Evolutionary conservation across 305 asterid species (phyloP), one percentile per base, ranked within the genome.

Genomic region (Solanum hybrid): DNA sequence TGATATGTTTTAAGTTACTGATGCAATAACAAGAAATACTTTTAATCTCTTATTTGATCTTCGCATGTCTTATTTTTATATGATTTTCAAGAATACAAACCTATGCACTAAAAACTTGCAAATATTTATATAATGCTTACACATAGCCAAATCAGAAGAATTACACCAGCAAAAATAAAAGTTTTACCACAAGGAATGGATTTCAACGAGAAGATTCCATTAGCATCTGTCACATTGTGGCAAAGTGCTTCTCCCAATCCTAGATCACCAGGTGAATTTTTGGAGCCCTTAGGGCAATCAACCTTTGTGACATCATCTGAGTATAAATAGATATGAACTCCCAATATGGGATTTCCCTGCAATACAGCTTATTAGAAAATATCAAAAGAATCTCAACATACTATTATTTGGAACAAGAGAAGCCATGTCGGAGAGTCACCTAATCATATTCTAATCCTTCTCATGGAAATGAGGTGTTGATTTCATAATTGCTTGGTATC

Each of bases 301-400:
- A 97, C 92, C 93, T 95, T 96, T 88, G 84, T 87, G 89, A 94
- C 95, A 93, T 96, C 97, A 90, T 96, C 99, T 3, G 99, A 96
- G 92, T 96, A 95, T 61, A 97, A 95, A 92, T 94, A 97, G 90
- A 97, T 88, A 89, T 96, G 98, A 93, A 97, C 99, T 91, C 99
- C 99, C 95, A 96, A 79, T 91, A 97, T 95, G 91, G 99, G 98
- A 92, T 96, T 97, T 92, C 98, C 99, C 99, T 97, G 93, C 68
- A 93, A 94, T 32, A 85, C 77, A 57, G 38, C 88, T 85, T 85
- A 90, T 75, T 61, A 87, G 51, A 91, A 36, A 91, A 75, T 73
- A 86, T 89, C 70, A 88, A 87, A 76, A 88, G 88, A 85, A 85
- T 31, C 45, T 61, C 31, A 57, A 57, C 32, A 85, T 32, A 32